These are phyloP conservation scores for Filosporella fistucella DNA, from an alignment of 495 filamentous ascomycete genomes.

Conservation along the genomic window DNA sequence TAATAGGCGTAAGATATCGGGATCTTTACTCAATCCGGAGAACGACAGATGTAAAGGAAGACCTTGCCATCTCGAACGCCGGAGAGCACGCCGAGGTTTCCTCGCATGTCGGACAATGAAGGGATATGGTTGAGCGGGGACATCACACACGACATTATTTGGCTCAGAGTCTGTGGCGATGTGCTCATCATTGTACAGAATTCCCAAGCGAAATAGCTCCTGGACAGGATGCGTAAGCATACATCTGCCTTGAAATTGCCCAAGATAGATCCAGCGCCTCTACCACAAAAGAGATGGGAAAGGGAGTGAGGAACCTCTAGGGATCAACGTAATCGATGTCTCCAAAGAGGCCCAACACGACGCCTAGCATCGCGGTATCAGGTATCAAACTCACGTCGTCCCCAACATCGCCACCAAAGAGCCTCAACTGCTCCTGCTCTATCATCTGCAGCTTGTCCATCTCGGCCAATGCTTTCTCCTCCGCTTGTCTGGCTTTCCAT, in stretches of 20 bases:
- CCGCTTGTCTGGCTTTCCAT: constrained; percentile 23
- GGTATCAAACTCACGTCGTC: constrained; percentile 25
- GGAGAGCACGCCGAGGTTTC: constrained; percentile 9
- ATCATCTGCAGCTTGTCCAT: constrained; percentile 17
- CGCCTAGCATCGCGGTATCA: constrained; percentile 19
- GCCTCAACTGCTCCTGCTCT: constrained; percentile 11
- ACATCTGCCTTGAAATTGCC: constrained; percentile 12
- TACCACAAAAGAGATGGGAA: constrained; percentile 6
- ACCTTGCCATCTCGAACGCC: constrained; percentile 6
- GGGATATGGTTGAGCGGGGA: constrained; percentile 6
- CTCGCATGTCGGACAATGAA: constrained; percentile 9
- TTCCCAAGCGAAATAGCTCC: constrained; percentile 20
- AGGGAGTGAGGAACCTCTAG: constrained; percentile 13
- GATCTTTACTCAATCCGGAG: constrained; percentile 16
- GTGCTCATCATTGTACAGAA: constrained; percentile 17
- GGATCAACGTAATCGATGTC: constrained; percentile 28
- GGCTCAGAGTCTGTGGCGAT: constrained; percentile 1
- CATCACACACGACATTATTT: constrained; percentile 8
- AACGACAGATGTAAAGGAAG: constrained; percentile 20
- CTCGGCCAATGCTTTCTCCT: constrained; percentile 19
- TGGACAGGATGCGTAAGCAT: constrained; percentile 23
- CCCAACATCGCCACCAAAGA: constrained; percentile 22
- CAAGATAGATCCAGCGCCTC: constrained; percentile 1
- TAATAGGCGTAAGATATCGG: constrained; percentile 13
- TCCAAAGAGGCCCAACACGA: constrained; percentile 21